Conservation (phyloP, 2,329 filamentous ascomycete species). For the Fusarium luffae region DNA sequence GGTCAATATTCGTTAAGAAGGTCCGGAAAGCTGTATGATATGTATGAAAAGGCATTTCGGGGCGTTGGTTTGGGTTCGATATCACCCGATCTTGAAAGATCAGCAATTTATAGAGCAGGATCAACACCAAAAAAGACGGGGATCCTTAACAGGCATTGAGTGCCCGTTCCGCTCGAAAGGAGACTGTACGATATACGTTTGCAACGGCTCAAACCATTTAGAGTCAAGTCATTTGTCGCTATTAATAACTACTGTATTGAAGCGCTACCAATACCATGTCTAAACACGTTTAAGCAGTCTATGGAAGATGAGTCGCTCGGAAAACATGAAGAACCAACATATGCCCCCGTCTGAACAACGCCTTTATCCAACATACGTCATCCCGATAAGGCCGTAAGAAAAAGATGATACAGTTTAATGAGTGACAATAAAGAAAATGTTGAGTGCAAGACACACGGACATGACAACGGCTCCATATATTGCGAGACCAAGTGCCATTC, state of each 20-base stretch:
- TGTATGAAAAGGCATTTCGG: conserved; percentile 41
- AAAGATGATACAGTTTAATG: conserved; percentile 37
- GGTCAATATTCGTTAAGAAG: conserved; percentile 48
- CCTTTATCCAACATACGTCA: conserved; percentile 37
- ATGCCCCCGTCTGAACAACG: conserved; percentile 36
- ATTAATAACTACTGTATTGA: conserved; percentile 39
- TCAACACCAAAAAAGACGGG: background rate
- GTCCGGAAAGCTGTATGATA: conserved; percentile 43
- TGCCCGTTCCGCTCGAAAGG: background rate
- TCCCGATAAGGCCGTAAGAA: conserved; percentile 33
- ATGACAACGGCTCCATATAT: conserved; percentile 90
- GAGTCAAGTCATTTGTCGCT: conserved; percentile 22
- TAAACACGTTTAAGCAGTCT: conserved; percentile 39
- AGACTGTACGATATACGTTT: conserved; percentile 32
- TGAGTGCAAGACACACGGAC: conserved; percentile 86
- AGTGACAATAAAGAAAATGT: conserved; percentile 81
- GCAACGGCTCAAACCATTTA: background rate
- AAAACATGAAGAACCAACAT: conserved; percentile 30
- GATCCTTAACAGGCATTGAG: background rate
- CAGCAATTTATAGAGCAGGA: conserved; percentile 6
- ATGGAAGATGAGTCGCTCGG: conserved; percentile 34
- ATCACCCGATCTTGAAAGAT: conserved; percentile 13
- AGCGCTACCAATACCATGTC: conserved; percentile 37
- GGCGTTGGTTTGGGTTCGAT: conserved; percentile 43
- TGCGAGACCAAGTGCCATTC: conserved; percentile 78